Conservation (phyloP, 2,329 filamentous ascomycete genomes). For the Colletotrichum limetticola region DNA sequence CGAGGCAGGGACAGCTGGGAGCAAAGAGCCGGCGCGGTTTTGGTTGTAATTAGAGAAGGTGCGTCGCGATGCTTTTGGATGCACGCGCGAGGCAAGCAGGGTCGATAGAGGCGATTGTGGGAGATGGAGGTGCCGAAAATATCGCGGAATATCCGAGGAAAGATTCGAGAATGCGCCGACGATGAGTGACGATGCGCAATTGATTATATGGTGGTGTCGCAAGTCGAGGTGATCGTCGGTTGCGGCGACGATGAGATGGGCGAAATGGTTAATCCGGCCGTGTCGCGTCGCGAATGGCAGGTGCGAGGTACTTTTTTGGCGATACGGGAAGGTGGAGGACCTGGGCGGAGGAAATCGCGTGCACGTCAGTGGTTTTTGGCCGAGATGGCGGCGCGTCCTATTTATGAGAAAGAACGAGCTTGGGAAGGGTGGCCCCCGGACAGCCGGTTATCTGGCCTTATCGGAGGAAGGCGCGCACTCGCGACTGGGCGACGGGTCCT, state of each 20-base stretch:
- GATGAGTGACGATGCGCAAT: constrained; percentile 9
- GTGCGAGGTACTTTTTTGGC: constrained; percentile 20
- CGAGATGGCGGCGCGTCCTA: constrained; percentile 57
- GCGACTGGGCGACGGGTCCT: constrained; percentile 23
- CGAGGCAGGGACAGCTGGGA: not conserved
- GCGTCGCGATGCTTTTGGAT: constrained; percentile 10
- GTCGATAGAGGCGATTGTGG: not conserved
- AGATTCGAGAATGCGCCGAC: constrained; percentile 7
- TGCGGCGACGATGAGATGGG: constrained; percentile 1
- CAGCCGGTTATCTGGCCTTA: constrained; percentile 50
- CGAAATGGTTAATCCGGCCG: constrained; percentile 28
- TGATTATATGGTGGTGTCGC: constrained; percentile 2
- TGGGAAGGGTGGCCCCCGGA: constrained; percentile 42
- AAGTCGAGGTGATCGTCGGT: constrained; percentile 5
- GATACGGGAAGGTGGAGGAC: constrained; percentile 39
- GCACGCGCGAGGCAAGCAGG: constrained; percentile 4
- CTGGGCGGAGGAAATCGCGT: constrained; percentile 56
- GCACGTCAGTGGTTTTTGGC: constrained; percentile 56
- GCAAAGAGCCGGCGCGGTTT: constrained; percentile 7
- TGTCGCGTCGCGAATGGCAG: constrained; percentile 11
- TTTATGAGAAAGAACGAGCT: constrained; percentile 54
- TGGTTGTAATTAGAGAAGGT: not conserved
- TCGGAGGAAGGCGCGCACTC: constrained; percentile 42
- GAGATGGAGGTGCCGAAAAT: not conserved
- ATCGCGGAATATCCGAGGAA: not conserved